A percentile compares a stretch with the other conserved stretches of the same genome.
phyloP scores from a whole-genome alignment of 2,329 filamentous ascomycete genomes.

The Lomentospora prolificans region DNA sequence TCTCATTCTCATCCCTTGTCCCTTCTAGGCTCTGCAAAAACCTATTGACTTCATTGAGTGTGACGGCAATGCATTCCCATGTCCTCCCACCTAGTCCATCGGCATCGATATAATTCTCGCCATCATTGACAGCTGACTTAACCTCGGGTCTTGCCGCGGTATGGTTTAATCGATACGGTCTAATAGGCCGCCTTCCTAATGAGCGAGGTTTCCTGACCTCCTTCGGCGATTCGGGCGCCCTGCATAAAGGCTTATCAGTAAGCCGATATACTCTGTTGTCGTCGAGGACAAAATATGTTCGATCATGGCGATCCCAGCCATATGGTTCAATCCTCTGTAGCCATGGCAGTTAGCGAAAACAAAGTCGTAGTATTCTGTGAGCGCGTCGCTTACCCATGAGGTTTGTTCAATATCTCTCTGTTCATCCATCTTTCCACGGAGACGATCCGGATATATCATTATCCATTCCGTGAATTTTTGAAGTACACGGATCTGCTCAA shows the following conservation, averaged over 20 bases:
- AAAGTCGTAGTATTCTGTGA: background rate
- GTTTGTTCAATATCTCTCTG: constrained; percentile 72
- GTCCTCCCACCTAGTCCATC: constrained; percentile 57
- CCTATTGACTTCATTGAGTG: constrained; percentile 62
- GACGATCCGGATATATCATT: constrained; percentile 75
- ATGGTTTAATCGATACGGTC: background rate
- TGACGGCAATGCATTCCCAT: constrained; percentile 88
- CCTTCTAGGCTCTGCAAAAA: constrained; percentile 65
- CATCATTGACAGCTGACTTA: constrained; percentile 18
- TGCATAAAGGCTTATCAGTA: no score
- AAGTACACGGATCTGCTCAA: constrained; percentile 56
- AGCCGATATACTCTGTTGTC: constrained; percentile 88
- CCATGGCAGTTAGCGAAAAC: constrained; percentile 14
- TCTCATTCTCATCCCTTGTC: constrained; percentile 77
- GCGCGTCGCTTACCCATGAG: constrained; percentile 61
- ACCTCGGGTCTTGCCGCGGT: constrained; percentile 2
- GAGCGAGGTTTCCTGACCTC: no score
- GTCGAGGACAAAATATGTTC: constrained; percentile 82
- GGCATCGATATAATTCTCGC: no score
- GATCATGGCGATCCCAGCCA: constrained; percentile 82
- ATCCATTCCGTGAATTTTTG: constrained; percentile 87
- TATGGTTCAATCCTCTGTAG: constrained; percentile 64
- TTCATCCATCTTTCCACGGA: constrained; percentile 79
- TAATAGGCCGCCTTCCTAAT: no score
- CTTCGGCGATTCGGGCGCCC: no score